phyloP scores from a whole-genome alignment of 345 rosid genomes.

The Brassica carinata region DNA sequence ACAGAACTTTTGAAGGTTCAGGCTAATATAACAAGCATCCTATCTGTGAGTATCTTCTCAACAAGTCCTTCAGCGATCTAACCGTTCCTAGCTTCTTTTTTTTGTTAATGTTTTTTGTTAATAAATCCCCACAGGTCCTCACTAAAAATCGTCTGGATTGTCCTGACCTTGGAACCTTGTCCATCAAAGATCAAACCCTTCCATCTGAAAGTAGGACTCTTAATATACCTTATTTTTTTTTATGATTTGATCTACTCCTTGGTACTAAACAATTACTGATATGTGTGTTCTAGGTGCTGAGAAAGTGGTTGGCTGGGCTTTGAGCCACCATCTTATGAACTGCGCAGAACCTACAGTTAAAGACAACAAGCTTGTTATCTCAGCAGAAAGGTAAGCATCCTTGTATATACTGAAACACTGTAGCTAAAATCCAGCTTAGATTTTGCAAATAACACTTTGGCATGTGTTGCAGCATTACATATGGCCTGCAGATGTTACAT shows the following conservation, averaged over 20 bases:
- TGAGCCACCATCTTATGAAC: constrained; percentile 80
- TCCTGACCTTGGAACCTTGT: constrained; percentile 73
- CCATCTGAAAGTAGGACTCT: constrained; percentile 65
- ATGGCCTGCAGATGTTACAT: constrained; percentile 71
- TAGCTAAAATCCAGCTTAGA: constrained; percentile 10
- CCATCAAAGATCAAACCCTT: constrained; percentile 83
- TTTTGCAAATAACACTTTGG: constrained; percentile 17
- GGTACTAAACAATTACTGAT: constrained; percentile 15
- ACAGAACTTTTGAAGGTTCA: constrained; percentile 81
- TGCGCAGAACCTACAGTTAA: constrained; percentile 55
- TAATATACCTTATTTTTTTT: constrained; percentile 5
- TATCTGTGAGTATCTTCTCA: constrained; percentile 58
- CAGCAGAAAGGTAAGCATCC: constrained; percentile 68
- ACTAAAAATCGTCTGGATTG: constrained; percentile 69
- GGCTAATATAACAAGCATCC: constrained; percentile 69
- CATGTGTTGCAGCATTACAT: constrained; percentile 58
- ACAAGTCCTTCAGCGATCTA: constrained; percentile 1
- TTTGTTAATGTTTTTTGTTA: constrained; percentile 23
- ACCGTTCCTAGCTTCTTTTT: not conserved
- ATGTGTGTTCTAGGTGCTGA: constrained; percentile 65
- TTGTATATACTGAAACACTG: constrained; percentile 18
- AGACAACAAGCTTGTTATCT: constrained; percentile 71
- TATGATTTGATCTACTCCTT: not conserved
- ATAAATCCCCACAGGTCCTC: constrained; percentile 59
- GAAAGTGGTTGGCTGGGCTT: constrained; percentile 93